phyloP scores from a whole-genome alignment of 148 eudicot species.

The Vaccinium myrtillus region DNA sequence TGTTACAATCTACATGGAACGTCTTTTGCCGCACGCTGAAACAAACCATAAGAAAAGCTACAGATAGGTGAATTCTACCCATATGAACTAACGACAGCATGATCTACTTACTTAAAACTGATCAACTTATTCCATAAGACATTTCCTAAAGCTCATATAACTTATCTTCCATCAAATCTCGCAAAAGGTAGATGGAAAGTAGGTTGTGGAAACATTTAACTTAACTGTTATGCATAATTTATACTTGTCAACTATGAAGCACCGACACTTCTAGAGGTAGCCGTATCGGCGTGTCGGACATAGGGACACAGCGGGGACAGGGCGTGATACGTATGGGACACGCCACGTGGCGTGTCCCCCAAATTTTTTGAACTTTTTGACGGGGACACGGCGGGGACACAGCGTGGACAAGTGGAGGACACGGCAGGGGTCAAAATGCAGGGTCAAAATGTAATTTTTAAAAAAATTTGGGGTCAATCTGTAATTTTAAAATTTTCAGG shows the following conservation, averaged over 20 bases:
- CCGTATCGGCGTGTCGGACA: no score
- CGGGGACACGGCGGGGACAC: no score
- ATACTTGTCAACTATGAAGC: neutral
- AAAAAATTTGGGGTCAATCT: no score
- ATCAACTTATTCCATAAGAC: neutral
- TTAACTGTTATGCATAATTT: neutral
- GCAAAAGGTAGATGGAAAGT: neutral
- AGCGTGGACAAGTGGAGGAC: no score
- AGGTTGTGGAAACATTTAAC: neutral
- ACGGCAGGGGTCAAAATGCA: no score
- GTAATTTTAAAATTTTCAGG: no score
- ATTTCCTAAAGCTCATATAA: neutral
- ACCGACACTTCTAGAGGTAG: no score
- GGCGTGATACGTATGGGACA: no score
- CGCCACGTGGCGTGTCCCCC: no score
- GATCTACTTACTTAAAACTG: neutral
- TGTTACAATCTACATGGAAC: conserved; percentile 50
- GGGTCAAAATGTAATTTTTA: no score
- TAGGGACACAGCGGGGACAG: no score
- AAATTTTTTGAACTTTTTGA: no score
- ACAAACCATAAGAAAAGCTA: conserved; percentile 9
- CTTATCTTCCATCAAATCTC: neutral
- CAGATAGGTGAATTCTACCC: neutral
- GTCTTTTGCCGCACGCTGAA: conserved; percentile 63
- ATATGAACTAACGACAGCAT: neutral